phyloP scores from a whole-genome alignment of 2,329 filamentous ascomycete genomes.

The Aspergillus texensis region DNA sequence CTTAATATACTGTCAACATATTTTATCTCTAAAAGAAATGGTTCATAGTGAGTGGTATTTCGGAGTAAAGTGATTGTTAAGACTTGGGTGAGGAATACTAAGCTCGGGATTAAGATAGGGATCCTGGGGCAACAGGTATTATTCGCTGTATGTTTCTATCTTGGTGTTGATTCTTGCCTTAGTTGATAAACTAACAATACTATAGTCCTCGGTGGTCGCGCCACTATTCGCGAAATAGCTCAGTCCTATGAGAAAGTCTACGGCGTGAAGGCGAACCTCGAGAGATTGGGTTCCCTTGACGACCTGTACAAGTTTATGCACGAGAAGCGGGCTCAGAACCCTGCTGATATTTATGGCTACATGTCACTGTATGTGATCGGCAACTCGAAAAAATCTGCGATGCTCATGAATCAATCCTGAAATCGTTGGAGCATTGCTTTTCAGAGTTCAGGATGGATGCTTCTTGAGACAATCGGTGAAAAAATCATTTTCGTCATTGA shows the following conservation, averaged over 20 bases:
- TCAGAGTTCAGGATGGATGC: too few relatives aligned
- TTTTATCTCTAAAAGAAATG: too few relatives aligned
- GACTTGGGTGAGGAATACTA: too few relatives aligned
- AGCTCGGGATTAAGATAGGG: slow-evolving; percentile 9
- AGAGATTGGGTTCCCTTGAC: slow-evolving; percentile 29
- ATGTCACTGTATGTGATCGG: slow-evolving; percentile 18
- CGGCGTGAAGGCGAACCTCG: slow-evolving; percentile 22
- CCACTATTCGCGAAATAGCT: slow-evolving; percentile 28
- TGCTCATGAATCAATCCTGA: too few relatives aligned
- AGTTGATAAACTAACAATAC: not conserved
- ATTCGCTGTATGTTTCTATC: slow-evolving; percentile 23
- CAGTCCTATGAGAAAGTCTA: slow-evolving; percentile 29
- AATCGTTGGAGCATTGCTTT: too few relatives aligned
- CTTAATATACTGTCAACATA: too few relatives aligned
- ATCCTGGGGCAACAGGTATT: slow-evolving; percentile 25
- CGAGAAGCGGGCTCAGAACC: slow-evolving; percentile 14
- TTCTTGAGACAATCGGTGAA: too few relatives aligned
- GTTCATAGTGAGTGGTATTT: too few relatives aligned
- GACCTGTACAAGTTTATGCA: slow-evolving; percentile 34
- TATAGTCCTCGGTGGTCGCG: slow-evolving; percentile 40
- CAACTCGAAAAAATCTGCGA: too few relatives aligned
- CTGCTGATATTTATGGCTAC: slow-evolving; percentile 19
- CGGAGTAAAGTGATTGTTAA: too few relatives aligned
- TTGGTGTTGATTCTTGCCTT: not conserved
- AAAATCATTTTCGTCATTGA: too few relatives aligned